Conservation (phyloP, 495 filamentous ascomycete genomes). For the Daldinia grandis region DNA sequence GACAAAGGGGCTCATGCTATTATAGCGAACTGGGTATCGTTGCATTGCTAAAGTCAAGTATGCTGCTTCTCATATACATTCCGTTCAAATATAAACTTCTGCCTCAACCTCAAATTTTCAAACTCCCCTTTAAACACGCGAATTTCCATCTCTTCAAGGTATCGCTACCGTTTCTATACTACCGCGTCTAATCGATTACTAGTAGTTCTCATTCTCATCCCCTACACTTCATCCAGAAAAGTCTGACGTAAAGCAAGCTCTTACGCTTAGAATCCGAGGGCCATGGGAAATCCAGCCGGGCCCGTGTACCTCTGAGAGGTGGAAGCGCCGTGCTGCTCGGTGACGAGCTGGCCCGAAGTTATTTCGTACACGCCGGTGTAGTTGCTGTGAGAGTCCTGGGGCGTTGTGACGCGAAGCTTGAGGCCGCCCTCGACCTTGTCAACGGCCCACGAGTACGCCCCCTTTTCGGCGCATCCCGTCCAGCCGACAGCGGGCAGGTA, state of each 20-base stretch:
- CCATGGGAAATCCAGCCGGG: conserved; percentile 13
- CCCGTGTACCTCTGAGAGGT: conserved; percentile 29
- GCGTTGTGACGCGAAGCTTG: conserved; percentile 27
- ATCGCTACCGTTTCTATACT: not conserved
- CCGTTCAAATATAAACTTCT: not conserved
- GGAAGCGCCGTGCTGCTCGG: conserved; percentile 25
- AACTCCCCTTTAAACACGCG: not conserved
- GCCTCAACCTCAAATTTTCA: not conserved
- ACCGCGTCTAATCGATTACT: not conserved
- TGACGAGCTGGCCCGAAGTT: conserved; percentile 18
- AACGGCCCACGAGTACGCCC: conserved; percentile 30
- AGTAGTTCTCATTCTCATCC: not conserved
- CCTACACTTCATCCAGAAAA: not conserved
- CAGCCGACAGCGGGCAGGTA: conserved; percentile 15
- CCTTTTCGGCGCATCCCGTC: conserved; percentile 24
- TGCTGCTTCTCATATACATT: not conserved
- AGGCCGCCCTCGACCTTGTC: conserved; percentile 6
- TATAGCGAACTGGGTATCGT: not conserved
- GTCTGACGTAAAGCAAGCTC: not conserved
- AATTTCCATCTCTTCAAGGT: not conserved
- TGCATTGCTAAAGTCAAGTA: not conserved
- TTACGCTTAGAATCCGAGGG: not conserved
- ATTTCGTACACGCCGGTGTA: conserved; percentile 29
- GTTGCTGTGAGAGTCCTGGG: conserved; percentile 29
- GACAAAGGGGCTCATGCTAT: too few relatives aligned